These are phyloP conservation scores for Osmanthus fragrans DNA, from an alignment of 257 asterid genomes.

Conservation along the genomic window DNA sequence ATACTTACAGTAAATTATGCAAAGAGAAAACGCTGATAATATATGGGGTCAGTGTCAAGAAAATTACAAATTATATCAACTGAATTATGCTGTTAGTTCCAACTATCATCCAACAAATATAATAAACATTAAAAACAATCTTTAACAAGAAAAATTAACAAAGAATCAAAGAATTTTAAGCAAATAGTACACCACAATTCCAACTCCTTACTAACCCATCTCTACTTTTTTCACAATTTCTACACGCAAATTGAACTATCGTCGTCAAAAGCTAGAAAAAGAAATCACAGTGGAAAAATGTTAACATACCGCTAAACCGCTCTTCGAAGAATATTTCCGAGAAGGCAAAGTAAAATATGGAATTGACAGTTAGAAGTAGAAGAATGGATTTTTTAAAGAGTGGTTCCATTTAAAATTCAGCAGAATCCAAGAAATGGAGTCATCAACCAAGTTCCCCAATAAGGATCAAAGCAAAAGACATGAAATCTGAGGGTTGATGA, in stretches of 20 bases:
- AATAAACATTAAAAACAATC: too few species aligned
- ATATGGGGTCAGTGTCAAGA: too few species aligned
- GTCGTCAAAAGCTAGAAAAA: neutral
- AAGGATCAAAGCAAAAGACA: too few species aligned
- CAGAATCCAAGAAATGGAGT: neutral
- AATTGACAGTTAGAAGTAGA: neutral
- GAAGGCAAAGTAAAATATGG: neutral
- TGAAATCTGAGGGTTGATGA: too few species aligned
- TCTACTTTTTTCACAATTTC: neutral
- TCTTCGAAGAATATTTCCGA: conserved; percentile 83
- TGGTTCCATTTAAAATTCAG: neutral
- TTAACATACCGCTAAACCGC: conserved; percentile 73
- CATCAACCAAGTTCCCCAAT: neutral
- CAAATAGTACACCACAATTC: too few species aligned
- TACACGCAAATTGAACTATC: neutral
- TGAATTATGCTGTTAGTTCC: too few species aligned
- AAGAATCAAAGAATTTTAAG: neutral
- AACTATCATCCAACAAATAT: too few species aligned
- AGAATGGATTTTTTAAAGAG: too few species aligned
- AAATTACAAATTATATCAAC: neutral
- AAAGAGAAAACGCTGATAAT: neutral
- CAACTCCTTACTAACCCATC: neutral
- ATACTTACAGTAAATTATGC: neutral
- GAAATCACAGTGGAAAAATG: too few species aligned
- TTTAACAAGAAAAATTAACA: neutral